These are phyloP conservation scores for Paxillus rubicundulus DNA, from an alignment of 768 basidiomycete species.

Conservation along the genomic window DNA sequence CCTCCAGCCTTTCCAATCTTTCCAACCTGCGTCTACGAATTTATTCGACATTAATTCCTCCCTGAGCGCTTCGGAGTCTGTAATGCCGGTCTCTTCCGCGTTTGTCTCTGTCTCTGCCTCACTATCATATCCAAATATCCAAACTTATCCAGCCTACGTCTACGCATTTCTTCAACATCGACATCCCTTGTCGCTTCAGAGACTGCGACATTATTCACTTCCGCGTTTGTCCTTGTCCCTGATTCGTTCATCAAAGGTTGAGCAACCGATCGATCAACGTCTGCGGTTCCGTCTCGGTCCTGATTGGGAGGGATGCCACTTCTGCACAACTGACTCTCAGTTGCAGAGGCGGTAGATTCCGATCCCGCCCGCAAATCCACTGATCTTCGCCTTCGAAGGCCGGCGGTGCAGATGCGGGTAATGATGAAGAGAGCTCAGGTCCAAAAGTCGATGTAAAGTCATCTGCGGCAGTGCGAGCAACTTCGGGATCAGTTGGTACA, in stretches of 20 bases:
- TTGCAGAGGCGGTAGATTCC: constrained; percentile 9
- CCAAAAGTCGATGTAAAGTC: constrained; percentile 58
- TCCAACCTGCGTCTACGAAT: constrained; percentile 62
- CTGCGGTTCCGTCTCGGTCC: constrained; percentile 27
- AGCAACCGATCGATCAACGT: constrained; percentile 14
- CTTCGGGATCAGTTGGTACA: constrained; percentile 55
- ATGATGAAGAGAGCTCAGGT: constrained; percentile 47
- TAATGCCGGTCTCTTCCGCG: constrained; percentile 9
- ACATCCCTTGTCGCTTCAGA: constrained; percentile 32
- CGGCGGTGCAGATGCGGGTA: constrained; percentile 11
- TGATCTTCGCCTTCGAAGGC: constrained; percentile 81
- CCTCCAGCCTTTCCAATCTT: constrained; percentile 63
- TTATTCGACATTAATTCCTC: constrained; percentile 57
- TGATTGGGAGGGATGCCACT: constrained; percentile 28
- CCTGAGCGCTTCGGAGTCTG: constrained; percentile 13
- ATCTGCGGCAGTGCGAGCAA: constrained; percentile 62
- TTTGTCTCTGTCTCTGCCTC: constrained; percentile 32
- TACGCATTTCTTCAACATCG: constrained; percentile 65
- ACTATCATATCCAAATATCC: constrained; percentile 37
- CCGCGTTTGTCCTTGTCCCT: constrained; percentile 34
- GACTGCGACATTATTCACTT: constrained; percentile 2
- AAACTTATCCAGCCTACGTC: constrained; percentile 62
- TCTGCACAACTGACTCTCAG: constrained; percentile 14
- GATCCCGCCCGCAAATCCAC: constrained; percentile 77
- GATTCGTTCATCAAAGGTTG: constrained; percentile 29